phyloP scores from a whole-genome alignment of 352 stramenopile genomes.

The Albugo laibachii region DNA sequence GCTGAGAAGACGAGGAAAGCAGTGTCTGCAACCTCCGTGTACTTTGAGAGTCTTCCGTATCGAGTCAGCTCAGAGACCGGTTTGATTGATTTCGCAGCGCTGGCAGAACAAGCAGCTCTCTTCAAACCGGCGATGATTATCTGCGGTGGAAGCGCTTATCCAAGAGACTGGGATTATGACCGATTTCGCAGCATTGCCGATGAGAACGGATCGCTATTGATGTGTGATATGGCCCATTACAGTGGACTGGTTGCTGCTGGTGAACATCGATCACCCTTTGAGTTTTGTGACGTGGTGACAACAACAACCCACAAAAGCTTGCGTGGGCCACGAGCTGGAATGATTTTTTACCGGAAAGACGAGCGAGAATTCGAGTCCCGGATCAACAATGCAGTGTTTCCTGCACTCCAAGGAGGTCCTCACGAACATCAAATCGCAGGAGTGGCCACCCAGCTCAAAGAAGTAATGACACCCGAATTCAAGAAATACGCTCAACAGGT shows the following conservation, averaged over 20 bases:
- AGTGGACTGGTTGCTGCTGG: conserved; percentile 92
- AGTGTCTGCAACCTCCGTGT: conserved; percentile 98
- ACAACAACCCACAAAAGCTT: conserved; percentile 99
- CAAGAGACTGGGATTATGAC: conserved; percentile 97
- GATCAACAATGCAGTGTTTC: conserved; percentile 99
- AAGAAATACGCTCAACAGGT: conserved; percentile 90
- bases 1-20: conserved; percentile 93
- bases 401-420: conserved; percentile 91
- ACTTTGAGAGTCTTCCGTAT: conserved; percentile 98
- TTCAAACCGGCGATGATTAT: conserved; percentile 98
- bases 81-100: conserved; percentile 94
- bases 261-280: conserved; percentile 89
- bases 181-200: conserved; percentile 95
- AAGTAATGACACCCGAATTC: conserved; percentile 93
- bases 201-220: conserved; percentile 91
- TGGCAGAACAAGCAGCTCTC: conserved; percentile 84
- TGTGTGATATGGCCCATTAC: conserved; percentile 99
- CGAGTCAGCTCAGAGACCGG: conserved; percentile 87
- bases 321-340: conserved; percentile 90
- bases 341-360: conserved; percentile 99
- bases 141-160: conserved; percentile 94
- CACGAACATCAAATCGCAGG: conserved; percentile 98
- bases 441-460: conserved; percentile 95
- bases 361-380: conserved; percentile 81
- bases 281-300: conserved; percentile 98